These are phyloP conservation scores for Hyaloscypha variabilis DNA, from an alignment of 495 filamentous ascomycete genomes.

Conservation along the genomic window DNA sequence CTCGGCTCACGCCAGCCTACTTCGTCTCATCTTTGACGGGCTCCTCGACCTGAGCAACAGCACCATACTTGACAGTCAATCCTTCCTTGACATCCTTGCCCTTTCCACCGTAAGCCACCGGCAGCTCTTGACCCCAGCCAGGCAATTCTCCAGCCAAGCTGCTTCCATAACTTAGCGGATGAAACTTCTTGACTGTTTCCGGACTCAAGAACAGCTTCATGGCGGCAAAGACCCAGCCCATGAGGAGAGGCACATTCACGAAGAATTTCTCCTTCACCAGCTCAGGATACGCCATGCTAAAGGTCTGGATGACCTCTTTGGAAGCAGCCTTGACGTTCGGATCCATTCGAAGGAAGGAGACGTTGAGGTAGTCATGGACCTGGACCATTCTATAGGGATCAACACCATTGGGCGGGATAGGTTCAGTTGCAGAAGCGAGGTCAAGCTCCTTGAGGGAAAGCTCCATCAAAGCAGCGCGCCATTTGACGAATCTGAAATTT, in stretches of 20 bases:
- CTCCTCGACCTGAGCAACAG: background rate
- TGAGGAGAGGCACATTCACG: constrained; percentile 84
- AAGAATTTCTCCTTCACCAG: constrained; percentile 89
- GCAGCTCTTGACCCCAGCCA: constrained; percentile 59
- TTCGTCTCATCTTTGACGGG: background rate
- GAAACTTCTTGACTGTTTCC: constrained; percentile 85
- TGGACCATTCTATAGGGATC: constrained; percentile 89
- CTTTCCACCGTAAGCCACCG: constrained; percentile 72
- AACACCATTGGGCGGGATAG: constrained; percentile 70
- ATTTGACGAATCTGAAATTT: constrained; percentile 69
- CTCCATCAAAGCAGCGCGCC: constrained; percentile 89
- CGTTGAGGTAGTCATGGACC: constrained; percentile 85
- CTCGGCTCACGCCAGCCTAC: background rate
- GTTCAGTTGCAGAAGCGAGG: constrained; percentile 62
- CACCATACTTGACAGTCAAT: constrained; percentile 32
- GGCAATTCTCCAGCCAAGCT: constrained; percentile 63
- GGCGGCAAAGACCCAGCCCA: constrained; percentile 81
- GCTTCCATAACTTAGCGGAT: constrained; percentile 75
- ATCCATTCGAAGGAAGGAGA: constrained; percentile 78
- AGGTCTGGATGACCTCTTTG: constrained; percentile 76
- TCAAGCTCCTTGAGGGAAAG: constrained; percentile 70
- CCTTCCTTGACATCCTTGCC: constrained; percentile 47
- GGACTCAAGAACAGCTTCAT: constrained; percentile 79
- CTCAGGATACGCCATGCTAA: constrained; percentile 82
- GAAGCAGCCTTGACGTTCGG: constrained; percentile 69